phyloP scores from a whole-genome alignment of 2,329 filamentous ascomycete genomes.

The Cryphonectria nitschkei region DNA sequence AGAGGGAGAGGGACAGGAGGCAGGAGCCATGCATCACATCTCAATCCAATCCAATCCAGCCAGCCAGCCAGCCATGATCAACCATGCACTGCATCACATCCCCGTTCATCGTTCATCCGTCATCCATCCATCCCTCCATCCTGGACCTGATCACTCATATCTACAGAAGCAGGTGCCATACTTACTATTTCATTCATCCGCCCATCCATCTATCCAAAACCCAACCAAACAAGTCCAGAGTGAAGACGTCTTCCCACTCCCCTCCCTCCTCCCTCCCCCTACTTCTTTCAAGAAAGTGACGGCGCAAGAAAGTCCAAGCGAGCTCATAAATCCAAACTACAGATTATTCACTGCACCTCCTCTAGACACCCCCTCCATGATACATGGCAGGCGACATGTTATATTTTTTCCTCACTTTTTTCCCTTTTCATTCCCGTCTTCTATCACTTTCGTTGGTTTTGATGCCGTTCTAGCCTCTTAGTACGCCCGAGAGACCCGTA shows the following conservation, averaged over 20 bases:
- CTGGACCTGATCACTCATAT: neutral
- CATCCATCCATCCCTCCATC: neutral
- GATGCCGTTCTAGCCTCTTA: neutral
- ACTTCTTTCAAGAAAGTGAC: neutral
- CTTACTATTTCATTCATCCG: neutral
- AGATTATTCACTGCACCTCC: neutral
- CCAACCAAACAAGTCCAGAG: neutral
- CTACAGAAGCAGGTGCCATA: neutral
- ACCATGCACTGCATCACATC: neutral
- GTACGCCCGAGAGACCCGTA: neutral
- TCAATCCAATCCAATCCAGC: neutral
- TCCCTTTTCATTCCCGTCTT: neutral
- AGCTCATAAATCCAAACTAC: neutral
- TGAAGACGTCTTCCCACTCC: neutral
- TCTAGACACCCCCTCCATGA: neutral
- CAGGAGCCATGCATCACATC: neutral
- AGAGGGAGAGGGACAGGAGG: neutral
- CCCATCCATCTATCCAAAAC: neutral
- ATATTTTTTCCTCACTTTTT: neutral
- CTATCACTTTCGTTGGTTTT: neutral
- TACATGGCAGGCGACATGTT: conserved; percentile 2
- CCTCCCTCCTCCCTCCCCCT: neutral
- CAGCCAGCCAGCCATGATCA: conserved; percentile 3
- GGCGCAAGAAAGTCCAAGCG: neutral
- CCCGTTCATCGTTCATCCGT: neutral